Conservation (phyloP, 805 yeast genomes). For the Candida nemodendra region DNA sequence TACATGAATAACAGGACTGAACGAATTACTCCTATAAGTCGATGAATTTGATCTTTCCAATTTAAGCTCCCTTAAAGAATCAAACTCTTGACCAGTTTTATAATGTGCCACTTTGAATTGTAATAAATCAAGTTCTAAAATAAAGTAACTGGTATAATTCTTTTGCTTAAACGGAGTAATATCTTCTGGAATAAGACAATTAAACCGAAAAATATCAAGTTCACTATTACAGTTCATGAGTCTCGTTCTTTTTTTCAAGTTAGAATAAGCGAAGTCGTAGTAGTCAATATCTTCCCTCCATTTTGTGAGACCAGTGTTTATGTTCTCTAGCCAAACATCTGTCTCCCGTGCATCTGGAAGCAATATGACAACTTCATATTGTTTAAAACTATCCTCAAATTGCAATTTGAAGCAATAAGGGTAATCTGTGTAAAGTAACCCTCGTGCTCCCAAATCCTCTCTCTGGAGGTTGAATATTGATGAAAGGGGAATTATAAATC, state of each 20-base stretch:
- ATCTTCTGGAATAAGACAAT: conserved; percentile 16
- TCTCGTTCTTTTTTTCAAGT: conserved; percentile 16
- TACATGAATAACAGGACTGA: conserved; percentile 5
- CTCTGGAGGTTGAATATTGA: conserved; percentile 24
- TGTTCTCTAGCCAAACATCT: conserved; percentile 40
- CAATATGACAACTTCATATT: conserved; percentile 45
- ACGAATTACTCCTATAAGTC: neutral
- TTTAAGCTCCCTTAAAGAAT: conserved; percentile 8
- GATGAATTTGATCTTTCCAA: conserved; percentile 6
- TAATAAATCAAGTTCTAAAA: conserved; percentile 18
- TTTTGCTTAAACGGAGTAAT: conserved; percentile 9
- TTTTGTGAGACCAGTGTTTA: conserved; percentile 8
- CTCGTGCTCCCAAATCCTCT: conserved; percentile 23
- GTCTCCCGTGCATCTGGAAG: conserved; percentile 35
- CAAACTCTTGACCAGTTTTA: conserved; percentile 7
- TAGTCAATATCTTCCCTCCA: conserved; percentile 33
- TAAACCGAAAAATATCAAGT: conserved; percentile 14
- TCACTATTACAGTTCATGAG: conserved; percentile 7
- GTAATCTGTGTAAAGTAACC: conserved; percentile 30
- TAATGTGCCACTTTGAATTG: conserved; percentile 20
- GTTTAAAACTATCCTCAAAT: conserved; percentile 42
- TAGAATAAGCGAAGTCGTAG: conserved; percentile 29
- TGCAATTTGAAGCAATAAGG: conserved; percentile 40
- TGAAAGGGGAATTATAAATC: conserved; percentile 49
- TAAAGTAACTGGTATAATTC: conserved; percentile 26